A percentile compares a stretch with the other conserved stretches of the same genome.
phyloP scores from a whole-genome alignment of 129 eudicot species.

The Escallonia herrerae region DNA sequence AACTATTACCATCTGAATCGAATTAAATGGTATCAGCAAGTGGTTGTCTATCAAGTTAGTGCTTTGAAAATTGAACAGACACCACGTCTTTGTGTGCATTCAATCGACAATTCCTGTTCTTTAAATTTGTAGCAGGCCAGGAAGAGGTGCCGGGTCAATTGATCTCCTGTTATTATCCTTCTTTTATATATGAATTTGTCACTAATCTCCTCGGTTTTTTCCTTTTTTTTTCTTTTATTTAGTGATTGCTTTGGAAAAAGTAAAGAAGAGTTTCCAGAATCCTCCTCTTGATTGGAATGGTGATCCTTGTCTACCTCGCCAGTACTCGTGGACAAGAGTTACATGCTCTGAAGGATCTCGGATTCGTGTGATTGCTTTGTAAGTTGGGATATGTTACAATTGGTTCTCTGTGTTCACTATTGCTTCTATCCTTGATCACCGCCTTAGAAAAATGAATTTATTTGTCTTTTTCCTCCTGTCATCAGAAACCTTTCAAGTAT shows the following conservation, averaged over 20 bases:
- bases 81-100: no score
- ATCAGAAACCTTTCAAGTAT: constrained; percentile 64
- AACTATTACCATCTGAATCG: not conserved
- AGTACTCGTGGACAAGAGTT: constrained; percentile 80
- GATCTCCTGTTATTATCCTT: not conserved
- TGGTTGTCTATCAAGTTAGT: no score
- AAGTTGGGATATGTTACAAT: constrained; percentile 17
- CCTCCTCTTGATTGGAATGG: constrained; percentile 95
- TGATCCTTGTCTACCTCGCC: constrained; percentile 89
- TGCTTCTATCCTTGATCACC: no score
- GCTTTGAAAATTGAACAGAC: no score
- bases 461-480: constrained; percentile 10
- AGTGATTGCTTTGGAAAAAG: constrained; percentile 57
- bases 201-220: not conserved
- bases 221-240: constrained; percentile 4
- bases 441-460: no score
- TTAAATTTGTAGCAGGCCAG: no score
- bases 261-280: constrained; percentile 57
- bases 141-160: not conserved
- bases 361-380: constrained; percentile 63
- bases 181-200: not conserved
- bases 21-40: not conserved
- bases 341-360: constrained; percentile 63
- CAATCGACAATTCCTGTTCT: no score
- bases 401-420: no score